These are phyloP conservation scores for Penicillium sp. DNA, from an alignment of 2,329 filamentous ascomycete species.

Conservation along the genomic window DNA sequence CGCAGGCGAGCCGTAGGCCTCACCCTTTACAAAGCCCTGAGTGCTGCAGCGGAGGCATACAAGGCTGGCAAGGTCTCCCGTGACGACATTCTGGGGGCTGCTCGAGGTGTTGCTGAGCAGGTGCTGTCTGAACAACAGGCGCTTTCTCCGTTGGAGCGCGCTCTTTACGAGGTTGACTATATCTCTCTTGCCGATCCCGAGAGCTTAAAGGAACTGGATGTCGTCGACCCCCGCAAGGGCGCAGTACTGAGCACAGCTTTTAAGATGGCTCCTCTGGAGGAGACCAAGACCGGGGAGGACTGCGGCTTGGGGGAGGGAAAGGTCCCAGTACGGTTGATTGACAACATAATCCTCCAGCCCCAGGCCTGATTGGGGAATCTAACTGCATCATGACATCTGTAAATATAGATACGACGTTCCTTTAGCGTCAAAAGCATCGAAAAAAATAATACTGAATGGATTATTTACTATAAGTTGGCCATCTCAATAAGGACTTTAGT, in stretches of 20 bases:
- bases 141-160: constrained; percentile 63
- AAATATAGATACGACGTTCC: not conserved
- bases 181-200: constrained; percentile 86
- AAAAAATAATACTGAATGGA: not conserved
- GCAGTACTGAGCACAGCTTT: constrained; percentile 88
- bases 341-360: constrained; percentile 77
- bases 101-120: constrained; percentile 61
- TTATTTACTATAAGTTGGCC: not conserved
- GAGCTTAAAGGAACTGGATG: constrained; percentile 75
- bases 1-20: constrained; percentile 72
- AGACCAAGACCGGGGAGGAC: constrained; percentile 70
- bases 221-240: constrained; percentile 70
- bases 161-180: constrained; percentile 84
- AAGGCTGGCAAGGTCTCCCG: constrained; percentile 58
- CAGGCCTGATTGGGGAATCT: constrained; percentile 14
- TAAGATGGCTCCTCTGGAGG: constrained; percentile 82
- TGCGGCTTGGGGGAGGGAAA: constrained; percentile 70
- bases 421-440: not conserved
- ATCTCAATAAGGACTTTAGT: no score
- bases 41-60: constrained; percentile 71
- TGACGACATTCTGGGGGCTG: constrained; percentile 71
- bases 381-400: not conserved
- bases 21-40: constrained; percentile 71
- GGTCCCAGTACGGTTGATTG: constrained; percentile 83
- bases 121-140: constrained; percentile 65